Evolutionary conservation across 2,329 filamentous ascomycete genomes (phyloP), one percentile per base, ranked within the genome.

Genomic region (Aspergillus pseudonomiae): DNA sequence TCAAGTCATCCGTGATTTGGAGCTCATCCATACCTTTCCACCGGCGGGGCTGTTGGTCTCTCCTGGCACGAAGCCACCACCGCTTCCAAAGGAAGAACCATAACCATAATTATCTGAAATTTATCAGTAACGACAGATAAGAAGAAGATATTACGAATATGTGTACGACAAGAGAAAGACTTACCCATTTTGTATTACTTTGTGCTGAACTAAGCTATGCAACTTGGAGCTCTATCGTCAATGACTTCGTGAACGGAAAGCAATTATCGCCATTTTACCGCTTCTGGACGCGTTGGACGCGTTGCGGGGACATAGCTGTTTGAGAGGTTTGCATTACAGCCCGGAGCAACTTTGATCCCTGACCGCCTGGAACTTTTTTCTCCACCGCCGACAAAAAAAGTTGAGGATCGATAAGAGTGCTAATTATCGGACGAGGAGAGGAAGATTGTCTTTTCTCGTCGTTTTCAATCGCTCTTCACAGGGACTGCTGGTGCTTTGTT

Each of bases 41-140:
- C 74, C 77, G 6, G 79, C 72, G 30, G 82, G 78, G 78, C 85
- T 78, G 76, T 81, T 79, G 80, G 82, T 74, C 65, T 81, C 80
- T 55, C 81, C 81, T 32, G 79, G 79, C 78, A 89, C 84, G 75
- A 89, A 89, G 59, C 88, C 87, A 60, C 87, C 86, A 61, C 85
- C 86, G 63, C 85, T 83, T 66, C 81, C 81, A 53, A 82, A 85
- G 61, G 83, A 85, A 48, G 78, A 83, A 60, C 82, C 81, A 74
- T 87, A 86, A 59, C 71, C 74, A 70, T 77, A 78, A 46, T 73
- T 71, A 64, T 79, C 78, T 80, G 59, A 14, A 21, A 41, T 12
- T 21, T n/a, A 32, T 52, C n/a, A 52, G 28, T n/a, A 52, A 52
- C 32, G 7, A 5, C 5, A 2, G 19, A n/a, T 21, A 9, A 32